A percentile compares a stretch with the other conserved stretches of the same genome.
phyloP scores from a whole-genome alignment of 139 green algal species.

The Medakamo hakoo region DNA sequence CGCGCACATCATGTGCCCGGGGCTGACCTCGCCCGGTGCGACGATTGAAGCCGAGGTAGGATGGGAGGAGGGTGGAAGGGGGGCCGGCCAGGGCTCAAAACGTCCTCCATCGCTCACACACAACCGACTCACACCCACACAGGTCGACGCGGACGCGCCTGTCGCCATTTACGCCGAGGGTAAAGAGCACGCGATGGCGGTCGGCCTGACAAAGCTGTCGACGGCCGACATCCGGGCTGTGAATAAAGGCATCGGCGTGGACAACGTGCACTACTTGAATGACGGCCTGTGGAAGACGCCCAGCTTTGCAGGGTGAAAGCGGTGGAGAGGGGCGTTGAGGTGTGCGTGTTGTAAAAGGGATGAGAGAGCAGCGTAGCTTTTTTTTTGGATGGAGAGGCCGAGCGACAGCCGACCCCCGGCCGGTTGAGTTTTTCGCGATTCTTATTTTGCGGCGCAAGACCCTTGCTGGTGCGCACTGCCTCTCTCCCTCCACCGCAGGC shows the following conservation, averaged over 20 bases:
- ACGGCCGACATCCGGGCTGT: constrained; percentile 40
- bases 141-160: constrained; percentile 44
- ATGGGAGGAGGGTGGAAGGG: too few species aligned
- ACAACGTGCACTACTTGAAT: constrained; percentile 85
- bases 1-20: constrained; percentile 98
- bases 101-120: not conserved
- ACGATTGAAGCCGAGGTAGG: constrained; percentile 83
- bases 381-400: too few species aligned
- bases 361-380: not conserved
- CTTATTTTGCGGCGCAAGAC: not conserved
- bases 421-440: too few species aligned
- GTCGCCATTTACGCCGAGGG: constrained; percentile 76
- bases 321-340: too few species aligned
- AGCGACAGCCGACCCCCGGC: too few species aligned
- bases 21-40: constrained; percentile 80
- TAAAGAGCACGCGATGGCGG: constrained; percentile 84
- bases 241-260: constrained; percentile 88
- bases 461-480: too few species aligned
- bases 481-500: too few species aligned
- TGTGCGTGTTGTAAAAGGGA: not conserved
- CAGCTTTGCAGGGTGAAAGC: not conserved
- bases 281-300: constrained; percentile 86
- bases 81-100: not conserved
- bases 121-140: too few species aligned
- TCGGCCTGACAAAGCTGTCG: constrained; percentile 84